Evolutionary conservation across 176 grass and related monocot genomes (phyloP), one percentile per base, ranked within the genome.

Genomic region (Avena eriantha): DNA sequence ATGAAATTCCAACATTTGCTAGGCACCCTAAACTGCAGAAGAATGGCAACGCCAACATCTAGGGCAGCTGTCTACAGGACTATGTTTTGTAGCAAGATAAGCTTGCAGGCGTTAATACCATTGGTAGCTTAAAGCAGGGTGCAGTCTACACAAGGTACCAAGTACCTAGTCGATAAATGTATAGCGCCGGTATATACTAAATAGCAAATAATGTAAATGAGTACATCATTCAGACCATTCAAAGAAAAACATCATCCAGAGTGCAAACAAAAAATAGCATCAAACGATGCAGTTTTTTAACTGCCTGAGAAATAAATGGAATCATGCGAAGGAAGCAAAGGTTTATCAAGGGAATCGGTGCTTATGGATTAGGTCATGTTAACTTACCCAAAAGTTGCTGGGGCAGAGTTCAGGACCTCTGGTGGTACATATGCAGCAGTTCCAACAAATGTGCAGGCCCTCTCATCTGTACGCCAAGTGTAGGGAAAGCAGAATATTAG

Each of bases 371-470:
- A 85, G 43, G 59, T 83, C 79, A 11, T 29, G 29, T 47, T 47
- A 43, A 85, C 86, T 94, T 82, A 99, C 97, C 92, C 89, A 88
- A 88, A 96, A 80, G 97, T 96, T 85, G 97, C 92, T 63, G 97
- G 97, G 73, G 92, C 90, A 58, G 94, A 96, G 84, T 99, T 96
- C 65, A 99, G 90, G 83, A 99, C 97, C 77, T 99, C 97, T 21
- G 97, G 97, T 85, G 97, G 97, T 49, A 99, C 86, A 76, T 99
- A 99, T 59, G 97, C 97, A 35, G 97, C 97, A 26, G 97, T 96
- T 83, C 97, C 94, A 54, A 99, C 92, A 91, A 99, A 99, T 75
- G 97, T 99, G 49, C 97, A 99, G 16, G 97, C 94, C 86, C 92
- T 94, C 88, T 99, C 94, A 87, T 74, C 97, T 99, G 83, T 75